Conservation (phyloP, 306 rosid species). For the Prinsepia uniflora region DNA sequence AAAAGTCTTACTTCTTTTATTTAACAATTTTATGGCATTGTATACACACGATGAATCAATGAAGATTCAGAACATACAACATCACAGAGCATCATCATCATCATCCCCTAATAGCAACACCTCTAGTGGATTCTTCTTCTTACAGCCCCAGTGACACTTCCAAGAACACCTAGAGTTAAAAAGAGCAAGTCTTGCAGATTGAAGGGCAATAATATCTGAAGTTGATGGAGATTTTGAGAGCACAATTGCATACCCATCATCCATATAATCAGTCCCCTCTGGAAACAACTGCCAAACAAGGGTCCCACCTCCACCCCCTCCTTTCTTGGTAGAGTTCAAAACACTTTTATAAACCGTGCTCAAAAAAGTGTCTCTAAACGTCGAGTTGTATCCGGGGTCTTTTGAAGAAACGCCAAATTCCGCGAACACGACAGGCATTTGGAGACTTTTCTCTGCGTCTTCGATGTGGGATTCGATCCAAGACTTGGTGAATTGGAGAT, state of each 20-base stretch:
- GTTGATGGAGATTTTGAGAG: slow-evolving; percentile 63
- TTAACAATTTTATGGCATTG: no score
- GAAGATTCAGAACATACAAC: neutral
- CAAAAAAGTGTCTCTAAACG: slow-evolving; percentile 56
- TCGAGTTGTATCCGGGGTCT: slow-evolving; percentile 71
- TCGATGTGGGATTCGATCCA: slow-evolving; percentile 97
- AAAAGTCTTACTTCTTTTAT: no score
- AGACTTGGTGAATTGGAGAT: slow-evolving; percentile 68
- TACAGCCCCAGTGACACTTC: slow-evolving; percentile 77
- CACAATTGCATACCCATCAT: slow-evolving; percentile 81
- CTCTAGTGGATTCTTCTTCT: slow-evolving; percentile 46
- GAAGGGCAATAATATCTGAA: slow-evolving; percentile 52
- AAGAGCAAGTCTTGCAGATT: slow-evolving; percentile 51
- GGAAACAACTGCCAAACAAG: slow-evolving; percentile 88
- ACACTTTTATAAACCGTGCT: slow-evolving; percentile 48
- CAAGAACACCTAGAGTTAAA: slow-evolving; percentile 65
- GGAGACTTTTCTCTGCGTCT: slow-evolving; percentile 78
- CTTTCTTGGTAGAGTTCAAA: slow-evolving; percentile 66
- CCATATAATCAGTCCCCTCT: slow-evolving; percentile 83
- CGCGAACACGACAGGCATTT: slow-evolving; percentile 76
- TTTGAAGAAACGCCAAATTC: slow-evolving; percentile 87
- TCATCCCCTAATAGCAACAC: slow-evolving; percentile 25
- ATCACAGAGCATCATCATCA: slow-evolving; percentile 44
- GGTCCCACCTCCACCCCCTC: slow-evolving; percentile 86
- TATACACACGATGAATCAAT: neutral